phyloP scores from a whole-genome alignment of 2,329 filamentous ascomycete species.

The Didymella lethalis region DNA sequence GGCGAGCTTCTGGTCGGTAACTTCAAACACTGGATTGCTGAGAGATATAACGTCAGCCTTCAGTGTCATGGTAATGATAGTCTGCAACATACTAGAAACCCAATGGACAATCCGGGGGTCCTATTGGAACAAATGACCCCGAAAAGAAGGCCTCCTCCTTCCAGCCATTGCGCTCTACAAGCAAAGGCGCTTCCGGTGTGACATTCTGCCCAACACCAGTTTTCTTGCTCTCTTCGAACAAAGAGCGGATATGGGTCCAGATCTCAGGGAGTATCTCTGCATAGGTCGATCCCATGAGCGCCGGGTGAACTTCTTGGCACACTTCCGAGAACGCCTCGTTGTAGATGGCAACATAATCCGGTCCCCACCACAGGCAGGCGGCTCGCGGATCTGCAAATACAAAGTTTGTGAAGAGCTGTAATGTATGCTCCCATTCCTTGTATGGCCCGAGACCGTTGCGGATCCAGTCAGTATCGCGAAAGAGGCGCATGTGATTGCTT shows the following conservation, averaged over 20 bases:
- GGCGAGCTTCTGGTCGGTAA: conserved; percentile 33
- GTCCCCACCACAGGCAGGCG: conserved; percentile 39
- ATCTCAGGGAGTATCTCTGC: conserved; percentile 33
- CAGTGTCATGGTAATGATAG: too few relatives aligned
- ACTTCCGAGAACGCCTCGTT: conserved; percentile 34
- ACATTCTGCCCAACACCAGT: conserved; percentile 30
- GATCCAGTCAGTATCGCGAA: conserved; percentile 34
- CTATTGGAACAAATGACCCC: conserved; percentile 36
- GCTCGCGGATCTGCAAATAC: conserved; percentile 38
- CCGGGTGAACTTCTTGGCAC: conserved; percentile 31
- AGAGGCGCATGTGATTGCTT: conserved; percentile 36
- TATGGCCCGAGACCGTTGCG: conserved; percentile 29
- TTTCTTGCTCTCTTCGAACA: conserved; percentile 29
- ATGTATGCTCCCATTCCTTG: conserved; percentile 25
- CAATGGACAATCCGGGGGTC: conserved; percentile 24
- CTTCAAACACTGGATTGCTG: conserved; percentile 37
- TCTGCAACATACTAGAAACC: conserved; percentile 31
- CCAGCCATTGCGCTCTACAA: conserved; percentile 34
- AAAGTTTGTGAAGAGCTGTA: conserved; percentile 35
- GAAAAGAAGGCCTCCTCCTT: conserved; percentile 38
- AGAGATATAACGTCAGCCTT: not conserved
- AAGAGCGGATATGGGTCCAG: conserved; percentile 24
- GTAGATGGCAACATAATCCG: conserved; percentile 37
- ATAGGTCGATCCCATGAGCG: conserved; percentile 37
- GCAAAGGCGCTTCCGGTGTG: conserved; percentile 25